Base-by-base conservation (phyloP, 768 basidiomycete species). In the Russula sp. region DNA sequence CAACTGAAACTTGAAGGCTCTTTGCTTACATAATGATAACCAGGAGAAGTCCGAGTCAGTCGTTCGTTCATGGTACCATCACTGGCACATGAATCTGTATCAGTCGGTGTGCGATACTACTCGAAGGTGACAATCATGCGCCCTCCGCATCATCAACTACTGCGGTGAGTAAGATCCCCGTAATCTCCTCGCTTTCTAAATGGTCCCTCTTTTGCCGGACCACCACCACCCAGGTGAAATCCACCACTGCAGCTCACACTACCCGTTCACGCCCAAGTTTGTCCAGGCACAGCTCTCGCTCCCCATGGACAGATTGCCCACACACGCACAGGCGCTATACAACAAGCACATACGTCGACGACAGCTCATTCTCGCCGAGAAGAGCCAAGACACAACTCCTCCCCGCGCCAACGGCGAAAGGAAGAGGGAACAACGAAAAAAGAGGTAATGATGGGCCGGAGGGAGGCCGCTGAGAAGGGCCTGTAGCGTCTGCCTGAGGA, bases 261-360 rank as follows among this genome's bases (percentile, higher is more conserved):
- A 32, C 2, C 80, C 81, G 0, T 91, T 89, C 71, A 83, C 84
- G 4, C 88, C 88, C 6, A 75, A 74, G 4, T 91, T 83, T 73
- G 83, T 91, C 40, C 77, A 80, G 54, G 77, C 77, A 0, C 78
- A 81, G 20, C 76, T 89, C 16, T 79, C 82, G n/a, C 32, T 35
- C 0, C 6, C 50, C 34, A 37, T 9, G 2, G 6, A 52, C 34
- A 18, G 31, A 22, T 22, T 54, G 20, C 54, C 35, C 31, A 31
- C 47, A 4, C 57, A 45, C 14, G 57, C 57, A 0, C 44, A 35
- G 22, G 40, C 58, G 9, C 27, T 64, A 31, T 64, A 64, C n/a
- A 42, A 64, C 1, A 48, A 60, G 10, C 63, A 58, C 42, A 58
- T 64, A 5, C 58, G 35, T 4, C 39, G 63, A 55, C 63, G 63